A percentile compares a stretch with the other conserved stretches of the same genome.
phyloP scores from a whole-genome alignment of 768 basidiomycete genomes.

The Podaxis sp. region DNA sequence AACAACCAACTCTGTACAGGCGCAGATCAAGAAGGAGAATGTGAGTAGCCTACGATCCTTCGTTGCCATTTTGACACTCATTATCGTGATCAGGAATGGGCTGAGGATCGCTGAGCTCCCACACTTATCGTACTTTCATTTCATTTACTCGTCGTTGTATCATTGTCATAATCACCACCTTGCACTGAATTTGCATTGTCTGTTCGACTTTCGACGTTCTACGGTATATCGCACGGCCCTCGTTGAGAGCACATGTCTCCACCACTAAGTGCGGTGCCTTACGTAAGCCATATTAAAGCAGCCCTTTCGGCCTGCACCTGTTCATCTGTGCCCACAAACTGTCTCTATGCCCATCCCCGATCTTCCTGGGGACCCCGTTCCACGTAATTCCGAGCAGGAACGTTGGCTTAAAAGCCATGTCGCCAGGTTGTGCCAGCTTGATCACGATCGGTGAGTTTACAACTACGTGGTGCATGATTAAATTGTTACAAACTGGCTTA shows the following conservation, averaged over 20 bases:
- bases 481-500: background rate
- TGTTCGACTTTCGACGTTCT: background rate
- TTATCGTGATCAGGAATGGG: constrained; percentile 69
- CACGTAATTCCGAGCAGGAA: constrained; percentile 54
- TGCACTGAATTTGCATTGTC: background rate
- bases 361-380: constrained; percentile 61
- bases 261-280: constrained; percentile 1
- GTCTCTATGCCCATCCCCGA: constrained; percentile 55
- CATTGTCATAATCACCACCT: constrained; percentile 32
- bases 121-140: constrained; percentile 11
- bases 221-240: background rate
- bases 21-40: constrained; percentile 99
- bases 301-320: background rate
- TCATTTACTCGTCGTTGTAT: constrained; percentile 14
- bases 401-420: constrained; percentile 62
- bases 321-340: background rate
- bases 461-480: background rate
- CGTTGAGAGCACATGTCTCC: background rate
- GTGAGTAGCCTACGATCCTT: constrained; percentile 41
- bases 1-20: constrained; percentile 38
- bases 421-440: constrained; percentile 59
- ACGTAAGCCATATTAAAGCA: constrained; percentile 11
- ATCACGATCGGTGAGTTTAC: constrained; percentile 55
- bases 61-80: constrained; percentile 14
- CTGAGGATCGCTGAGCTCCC: constrained; percentile 60